Percentiles rank a stretch among this genome's conserved stretches.
Conservation (phyloP, 768 basidiomycete genomes). For the Hygrocybe coccinea region DNA sequence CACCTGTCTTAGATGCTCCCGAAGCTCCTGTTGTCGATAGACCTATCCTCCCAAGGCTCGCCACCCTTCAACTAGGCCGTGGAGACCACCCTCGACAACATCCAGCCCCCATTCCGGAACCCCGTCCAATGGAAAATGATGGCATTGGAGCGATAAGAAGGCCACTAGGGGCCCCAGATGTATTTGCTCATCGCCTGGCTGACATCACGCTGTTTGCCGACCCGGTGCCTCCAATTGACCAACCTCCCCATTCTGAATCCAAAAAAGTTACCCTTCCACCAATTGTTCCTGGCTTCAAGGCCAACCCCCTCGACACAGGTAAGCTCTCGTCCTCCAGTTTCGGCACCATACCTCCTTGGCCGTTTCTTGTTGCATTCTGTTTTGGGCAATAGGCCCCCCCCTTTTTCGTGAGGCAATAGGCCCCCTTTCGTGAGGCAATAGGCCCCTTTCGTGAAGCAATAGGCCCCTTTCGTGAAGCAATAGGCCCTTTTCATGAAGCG, state of each 20-base stretch:
- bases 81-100: not conserved
- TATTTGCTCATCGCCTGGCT: not conserved
- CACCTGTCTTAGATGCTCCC: no score
- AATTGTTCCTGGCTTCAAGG: constrained; percentile 20
- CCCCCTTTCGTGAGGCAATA: not conserved
- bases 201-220: not conserved
- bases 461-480: no score
- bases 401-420: not conserved
- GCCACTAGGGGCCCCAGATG: not conserved
- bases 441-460: no score
- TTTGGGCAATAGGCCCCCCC: not conserved
- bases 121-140: not conserved
- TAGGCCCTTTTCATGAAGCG: no score
- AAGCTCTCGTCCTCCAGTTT: constrained; percentile 6
- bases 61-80: no score
- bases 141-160: not conserved
- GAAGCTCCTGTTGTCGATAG: no score
- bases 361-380: not conserved
- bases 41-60: no score
- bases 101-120: not conserved
- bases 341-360: not conserved
- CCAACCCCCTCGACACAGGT: constrained; percentile 16
- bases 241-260: not conserved
- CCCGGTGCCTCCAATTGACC: not conserved
- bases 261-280: not conserved